Evolutionary conservation across 139 green algal species (phyloP).

Genomic region (Asterochloris erici): DNA sequence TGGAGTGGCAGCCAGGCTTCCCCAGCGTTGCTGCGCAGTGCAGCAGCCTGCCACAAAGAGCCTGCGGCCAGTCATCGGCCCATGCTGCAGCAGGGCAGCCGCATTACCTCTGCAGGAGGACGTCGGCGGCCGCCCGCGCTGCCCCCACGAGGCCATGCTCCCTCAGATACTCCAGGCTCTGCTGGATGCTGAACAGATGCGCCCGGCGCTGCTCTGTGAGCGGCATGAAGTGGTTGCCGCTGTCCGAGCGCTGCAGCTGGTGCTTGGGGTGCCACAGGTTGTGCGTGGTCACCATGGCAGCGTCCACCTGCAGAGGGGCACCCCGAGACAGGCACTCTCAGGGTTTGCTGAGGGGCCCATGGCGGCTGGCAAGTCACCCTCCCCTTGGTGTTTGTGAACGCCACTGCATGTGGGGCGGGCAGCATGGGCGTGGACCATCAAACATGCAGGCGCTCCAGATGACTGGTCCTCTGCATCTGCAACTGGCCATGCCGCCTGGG

Average conservation of each 20-base stretch:
- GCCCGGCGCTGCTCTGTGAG: constrained; percentile 2
- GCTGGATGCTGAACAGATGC: not conserved
- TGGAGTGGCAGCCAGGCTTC: too few species aligned
- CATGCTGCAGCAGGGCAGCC: not conserved
- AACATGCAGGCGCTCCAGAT: not conserved
- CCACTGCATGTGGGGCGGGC: not conserved
- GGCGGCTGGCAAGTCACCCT: too few species aligned
- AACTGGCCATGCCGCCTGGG: not conserved
- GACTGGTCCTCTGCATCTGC: not conserved
- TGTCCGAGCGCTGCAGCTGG: not conserved
- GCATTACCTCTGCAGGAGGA: constrained; percentile 1
- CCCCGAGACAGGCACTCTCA: not conserved
- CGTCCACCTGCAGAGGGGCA: constrained; percentile 5
- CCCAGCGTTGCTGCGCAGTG: too few species aligned
- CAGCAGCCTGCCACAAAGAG: not conserved
- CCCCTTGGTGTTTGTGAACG: too few species aligned
- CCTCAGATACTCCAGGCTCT: not conserved
- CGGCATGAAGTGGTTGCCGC: constrained; percentile 2
- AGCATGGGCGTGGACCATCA: not conserved
- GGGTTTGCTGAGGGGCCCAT: too few species aligned
- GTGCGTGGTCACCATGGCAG: constrained; percentile 5
- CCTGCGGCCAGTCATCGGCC: too few species aligned
- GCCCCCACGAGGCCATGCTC: constrained; percentile 12
- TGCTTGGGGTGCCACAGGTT: constrained; percentile 13
- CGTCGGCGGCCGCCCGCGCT: constrained; percentile 1